Evolutionary conservation across 331 rosid species (phyloP).

Genomic region (Quercus tomentella): DNA sequence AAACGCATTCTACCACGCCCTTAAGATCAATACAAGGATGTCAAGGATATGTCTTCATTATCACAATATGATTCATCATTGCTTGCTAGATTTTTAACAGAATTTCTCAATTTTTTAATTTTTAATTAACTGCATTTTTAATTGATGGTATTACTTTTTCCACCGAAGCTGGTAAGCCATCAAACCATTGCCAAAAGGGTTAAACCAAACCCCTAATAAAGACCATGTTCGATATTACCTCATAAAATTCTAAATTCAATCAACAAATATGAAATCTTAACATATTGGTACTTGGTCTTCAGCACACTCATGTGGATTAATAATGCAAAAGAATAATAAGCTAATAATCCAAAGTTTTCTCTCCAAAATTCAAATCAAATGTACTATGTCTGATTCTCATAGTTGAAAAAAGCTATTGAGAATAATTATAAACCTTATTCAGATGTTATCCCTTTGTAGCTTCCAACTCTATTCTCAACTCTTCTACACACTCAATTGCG

Average conservation of each 20-base stretch:
- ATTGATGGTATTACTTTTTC: too few relatives aligned
- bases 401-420: neutral
- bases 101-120: too few relatives aligned
- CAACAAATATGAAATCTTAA: neutral
- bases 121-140: too few relatives aligned
- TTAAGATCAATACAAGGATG: neutral
- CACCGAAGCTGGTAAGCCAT: neutral
- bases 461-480: neutral
- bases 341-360: neutral
- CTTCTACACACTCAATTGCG: neutral
- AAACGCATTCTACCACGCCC: neutral
- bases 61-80: neutral
- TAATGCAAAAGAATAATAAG: neutral
- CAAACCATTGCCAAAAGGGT: neutral
- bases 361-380: neutral
- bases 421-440: neutral
- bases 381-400: neutral
- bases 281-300: neutral
- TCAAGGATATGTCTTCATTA: neutral
- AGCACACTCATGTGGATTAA: neutral
- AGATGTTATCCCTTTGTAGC: neutral
- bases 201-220: neutral
- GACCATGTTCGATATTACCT: neutral
- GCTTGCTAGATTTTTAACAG: neutral
- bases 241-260: neutral